phyloP scores from a whole-genome alignment of 176 grass and related monocot genomes.

The Juncus effusus region DNA sequence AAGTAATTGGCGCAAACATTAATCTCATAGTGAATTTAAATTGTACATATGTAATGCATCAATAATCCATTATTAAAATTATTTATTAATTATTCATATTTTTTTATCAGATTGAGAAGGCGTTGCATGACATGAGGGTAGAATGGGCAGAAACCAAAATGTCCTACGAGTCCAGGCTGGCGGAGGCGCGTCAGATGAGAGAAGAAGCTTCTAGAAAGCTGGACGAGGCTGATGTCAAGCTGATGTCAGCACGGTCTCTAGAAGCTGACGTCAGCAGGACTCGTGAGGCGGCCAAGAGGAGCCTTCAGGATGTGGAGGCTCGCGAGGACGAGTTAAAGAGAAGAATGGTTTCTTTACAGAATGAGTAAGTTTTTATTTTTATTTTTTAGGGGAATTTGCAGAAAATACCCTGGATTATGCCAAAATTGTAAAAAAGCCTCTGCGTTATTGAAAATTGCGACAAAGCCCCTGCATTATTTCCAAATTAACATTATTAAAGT shows the following conservation, averaged over 20 bases:
- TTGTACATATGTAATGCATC: too few species aligned
- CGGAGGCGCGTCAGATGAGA: constrained; percentile 49
- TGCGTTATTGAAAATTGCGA: too few species aligned
- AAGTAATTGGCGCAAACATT: too few species aligned
- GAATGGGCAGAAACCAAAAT: constrained; percentile 83
- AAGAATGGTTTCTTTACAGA: constrained; percentile 40
- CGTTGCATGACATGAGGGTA: constrained; percentile 61
- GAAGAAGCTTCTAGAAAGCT: constrained; percentile 63
- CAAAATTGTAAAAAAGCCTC: too few species aligned
- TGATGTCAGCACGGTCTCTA: constrained; percentile 58
- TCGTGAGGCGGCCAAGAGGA: constrained; percentile 47
- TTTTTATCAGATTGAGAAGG: constrained; percentile 75
- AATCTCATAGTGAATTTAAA: too few species aligned
- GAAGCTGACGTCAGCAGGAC: constrained; percentile 48
- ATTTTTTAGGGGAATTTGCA: too few species aligned
- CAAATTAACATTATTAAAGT: too few species aligned
- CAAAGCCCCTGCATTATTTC: too few species aligned
- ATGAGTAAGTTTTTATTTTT: constrained; percentile 43
- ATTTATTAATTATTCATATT: neutral
- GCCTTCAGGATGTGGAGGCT: constrained; percentile 71
- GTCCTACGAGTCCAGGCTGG: constrained; percentile 62
- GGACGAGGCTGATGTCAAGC: constrained; percentile 65
- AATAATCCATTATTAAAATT: constrained; percentile 8
- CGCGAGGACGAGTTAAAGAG: constrained; percentile 81
- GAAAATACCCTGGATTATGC: too few species aligned